Base-by-base conservation (phyloP, 306 rosid genomes). In the Lupinus albus region DNA sequence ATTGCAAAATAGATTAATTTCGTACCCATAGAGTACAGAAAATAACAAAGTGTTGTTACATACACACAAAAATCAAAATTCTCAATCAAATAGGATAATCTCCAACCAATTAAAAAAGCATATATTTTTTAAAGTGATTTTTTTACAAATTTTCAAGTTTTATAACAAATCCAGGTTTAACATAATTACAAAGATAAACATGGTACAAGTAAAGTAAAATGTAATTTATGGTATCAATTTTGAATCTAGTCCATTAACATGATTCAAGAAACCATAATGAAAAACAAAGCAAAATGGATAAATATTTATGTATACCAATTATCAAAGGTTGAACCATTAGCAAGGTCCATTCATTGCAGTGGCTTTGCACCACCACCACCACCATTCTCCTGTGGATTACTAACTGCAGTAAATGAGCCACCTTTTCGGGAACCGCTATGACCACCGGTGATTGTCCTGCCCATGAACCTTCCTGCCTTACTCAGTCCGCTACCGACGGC, bases 401-500 rank as follows among this genome's bases (percentile, higher is more conserved):
- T 70, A 35, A 91, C 86, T 2, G 96, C 93, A 71, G 96, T 91
- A 8, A 89, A 68, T 2, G 97, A 83, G 53, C 96, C 92, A 51
- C 88, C 85, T 72, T 7, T 83, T 68, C 78, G 64, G n/a, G 89
- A 61, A 10, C 8, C 72, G 56, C 81, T 64, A 17, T 82, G 86
- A 14, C 82, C 84, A 13, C 95, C 30, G 1, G 97, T 86, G 78
- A 91, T 80, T 58, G 93, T 91, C 66, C 95, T 81, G 16, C 97
- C 95, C 93, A 91, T 82, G 72, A 91, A 88, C 79, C 76, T 86
- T 21, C 97, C 97, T 4, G 97, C 97, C 71, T 86, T 91, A 46
- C 72, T 74, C 33, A 91, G 83, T 61, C 97, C 90, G 30, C 91
- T 88, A 5, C 91, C 75, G 13, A 91, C 88, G 51, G 97, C 93